Evolutionary conservation across 257 asterid genomes (phyloP).

Genomic region (Nicotiana tomentosiformis): DNA sequence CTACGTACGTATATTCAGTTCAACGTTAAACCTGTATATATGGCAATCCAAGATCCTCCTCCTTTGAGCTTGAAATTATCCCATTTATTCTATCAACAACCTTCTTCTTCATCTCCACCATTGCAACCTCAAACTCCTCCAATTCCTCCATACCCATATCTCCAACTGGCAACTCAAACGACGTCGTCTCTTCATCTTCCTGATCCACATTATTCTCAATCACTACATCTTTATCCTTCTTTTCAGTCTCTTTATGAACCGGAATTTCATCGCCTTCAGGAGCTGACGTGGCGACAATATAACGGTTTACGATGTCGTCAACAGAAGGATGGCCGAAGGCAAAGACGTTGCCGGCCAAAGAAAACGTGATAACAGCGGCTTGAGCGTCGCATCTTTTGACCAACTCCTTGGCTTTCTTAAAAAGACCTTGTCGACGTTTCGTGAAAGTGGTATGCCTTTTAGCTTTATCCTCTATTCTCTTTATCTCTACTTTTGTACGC

Average conservation of each 20-base stretch:
- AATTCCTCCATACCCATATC: constrained; percentile 16
- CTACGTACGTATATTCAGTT: background rate
- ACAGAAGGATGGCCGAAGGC: constrained; percentile 31
- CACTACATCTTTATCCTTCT: background rate
- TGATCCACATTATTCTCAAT: background rate
- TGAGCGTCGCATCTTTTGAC: constrained; percentile 17
- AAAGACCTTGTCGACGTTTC: constrained; percentile 40
- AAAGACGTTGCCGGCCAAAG: constrained; percentile 35
- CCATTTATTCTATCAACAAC: constrained; percentile 15
- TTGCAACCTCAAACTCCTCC: constrained; percentile 8
- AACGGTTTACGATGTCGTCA: constrained; percentile 21
- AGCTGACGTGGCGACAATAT: background rate
- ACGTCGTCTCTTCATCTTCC: background rate
- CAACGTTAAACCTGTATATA: background rate
- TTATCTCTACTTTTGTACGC: constrained; percentile 27
- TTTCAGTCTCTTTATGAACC: constrained; percentile 1
- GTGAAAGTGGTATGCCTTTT: constrained; percentile 51
- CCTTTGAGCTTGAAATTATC: background rate
- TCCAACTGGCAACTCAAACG: background rate
- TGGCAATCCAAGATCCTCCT: background rate
- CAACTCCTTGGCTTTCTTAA: constrained; percentile 31
- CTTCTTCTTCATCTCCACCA: constrained; percentile 14
- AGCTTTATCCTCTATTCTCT: constrained; percentile 28
- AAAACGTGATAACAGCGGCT: constrained; percentile 29
- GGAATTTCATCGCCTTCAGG: background rate